A percentile compares a stretch with the other conserved stretches of the same genome.
Evolutionary conservation across 805 yeast genomes (phyloP).

Genomic region (Candida maris): DNA sequence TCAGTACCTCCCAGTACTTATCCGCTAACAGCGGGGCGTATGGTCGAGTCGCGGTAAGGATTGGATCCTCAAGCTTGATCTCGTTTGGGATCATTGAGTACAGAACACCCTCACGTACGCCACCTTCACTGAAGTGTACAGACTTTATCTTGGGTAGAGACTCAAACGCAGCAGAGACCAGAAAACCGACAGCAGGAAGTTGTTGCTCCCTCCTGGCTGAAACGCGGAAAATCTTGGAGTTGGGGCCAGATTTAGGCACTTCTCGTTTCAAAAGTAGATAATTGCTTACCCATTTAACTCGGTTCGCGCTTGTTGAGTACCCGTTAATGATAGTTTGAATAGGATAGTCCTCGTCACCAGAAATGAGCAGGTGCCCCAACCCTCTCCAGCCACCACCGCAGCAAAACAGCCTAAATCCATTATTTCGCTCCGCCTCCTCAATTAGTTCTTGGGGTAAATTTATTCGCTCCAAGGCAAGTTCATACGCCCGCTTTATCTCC

Average conservation of each 20-base stretch:
- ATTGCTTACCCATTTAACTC: constrained; percentile 49
- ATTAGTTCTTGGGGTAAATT: constrained; percentile 49
- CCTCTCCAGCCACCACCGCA: constrained; percentile 78
- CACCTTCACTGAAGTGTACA: constrained; percentile 71
- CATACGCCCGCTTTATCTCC: constrained; percentile 52
- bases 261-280: constrained; percentile 46
- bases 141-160: constrained; percentile 58
- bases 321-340: constrained; percentile 70
- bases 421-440: constrained; percentile 48
- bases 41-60: constrained; percentile 64
- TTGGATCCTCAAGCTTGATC: constrained; percentile 63
- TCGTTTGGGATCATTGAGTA: constrained; percentile 57
- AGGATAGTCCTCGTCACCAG: constrained; percentile 53
- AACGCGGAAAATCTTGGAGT: constrained; percentile 54
- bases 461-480: constrained; percentile 47
- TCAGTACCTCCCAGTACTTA: constrained; percentile 51
- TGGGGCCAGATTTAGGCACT: constrained; percentile 38
- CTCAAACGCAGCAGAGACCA: constrained; percentile 60
- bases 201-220: constrained; percentile 64
- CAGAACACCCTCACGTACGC: constrained; percentile 72
- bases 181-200: constrained; percentile 64
- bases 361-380: constrained; percentile 56
- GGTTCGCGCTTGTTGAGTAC: constrained; percentile 53
- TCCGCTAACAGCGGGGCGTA: constrained; percentile 65
- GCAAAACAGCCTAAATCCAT: constrained; percentile 61